phyloP scores from a whole-genome alignment of 768 basidiomycete species.

The Hericium rajendrae region DNA sequence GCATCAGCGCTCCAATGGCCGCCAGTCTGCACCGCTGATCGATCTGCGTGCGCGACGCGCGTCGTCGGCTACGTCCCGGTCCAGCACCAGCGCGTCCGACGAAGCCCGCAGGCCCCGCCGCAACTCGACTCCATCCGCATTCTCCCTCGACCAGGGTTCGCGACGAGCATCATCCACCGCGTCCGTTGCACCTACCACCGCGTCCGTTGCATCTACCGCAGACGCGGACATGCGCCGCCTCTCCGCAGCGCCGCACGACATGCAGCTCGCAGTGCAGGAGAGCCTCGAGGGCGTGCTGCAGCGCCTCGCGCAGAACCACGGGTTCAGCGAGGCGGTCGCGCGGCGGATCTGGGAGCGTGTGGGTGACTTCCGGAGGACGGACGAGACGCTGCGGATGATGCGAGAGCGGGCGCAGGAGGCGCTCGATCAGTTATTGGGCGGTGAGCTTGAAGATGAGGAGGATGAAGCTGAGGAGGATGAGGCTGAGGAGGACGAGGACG shows the following conservation, averaged over 20 bases:
- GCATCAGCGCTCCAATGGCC: background rate
- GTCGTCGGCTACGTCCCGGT: background rate
- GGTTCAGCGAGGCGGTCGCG: slow-evolving; percentile 32
- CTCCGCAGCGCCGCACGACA: slow-evolving; percentile 8
- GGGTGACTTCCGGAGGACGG: slow-evolving; percentile 28
- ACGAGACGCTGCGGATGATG: slow-evolving; percentile 30
- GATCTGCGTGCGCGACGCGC: background rate
- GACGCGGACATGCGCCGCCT: slow-evolving; percentile 11
- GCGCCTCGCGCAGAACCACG: slow-evolving; percentile 36
- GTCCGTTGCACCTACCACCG: too few species aligned
- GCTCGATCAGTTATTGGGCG: slow-evolving; percentile 1
- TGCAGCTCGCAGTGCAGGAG: slow-evolving; percentile 15
- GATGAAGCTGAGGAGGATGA: background rate
- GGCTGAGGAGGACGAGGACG: background rate
- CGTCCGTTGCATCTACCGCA: too few species aligned
- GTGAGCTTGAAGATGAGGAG: background rate
- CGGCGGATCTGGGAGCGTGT: slow-evolving; percentile 26
- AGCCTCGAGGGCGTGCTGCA: slow-evolving; percentile 26
- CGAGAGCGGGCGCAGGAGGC: slow-evolving; percentile 25
- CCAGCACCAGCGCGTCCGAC: background rate
- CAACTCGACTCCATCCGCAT: background rate
- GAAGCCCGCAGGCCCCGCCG: background rate
- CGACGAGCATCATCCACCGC: background rate
- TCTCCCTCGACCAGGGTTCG: background rate
- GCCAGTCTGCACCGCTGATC: background rate